A percentile compares a stretch with the other conserved stretches of the same genome.
Conservation (phyloP, 2,329 filamentous ascomycete genomes). For the Zymoseptoria ardabiliae region DNA sequence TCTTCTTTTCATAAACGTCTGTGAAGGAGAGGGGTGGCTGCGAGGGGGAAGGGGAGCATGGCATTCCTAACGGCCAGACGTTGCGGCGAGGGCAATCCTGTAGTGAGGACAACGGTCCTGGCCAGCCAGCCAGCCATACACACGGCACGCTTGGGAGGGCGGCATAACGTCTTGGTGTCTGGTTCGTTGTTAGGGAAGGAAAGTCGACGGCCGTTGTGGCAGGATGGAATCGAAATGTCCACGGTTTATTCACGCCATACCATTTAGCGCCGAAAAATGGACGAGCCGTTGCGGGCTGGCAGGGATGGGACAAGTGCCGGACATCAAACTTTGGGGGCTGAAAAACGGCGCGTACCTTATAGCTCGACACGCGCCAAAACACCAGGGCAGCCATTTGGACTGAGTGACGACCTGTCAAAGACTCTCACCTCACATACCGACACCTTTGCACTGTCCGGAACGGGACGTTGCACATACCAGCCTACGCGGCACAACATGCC, state of each 20-base stretch:
- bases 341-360: not conserved
- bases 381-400: not conserved
- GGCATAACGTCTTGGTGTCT: not conserved
- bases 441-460: not conserved
- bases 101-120: not conserved
- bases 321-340: not conserved
- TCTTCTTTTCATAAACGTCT: not conserved
- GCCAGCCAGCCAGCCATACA: not conserved
- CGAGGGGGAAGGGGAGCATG: not conserved
- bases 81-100: not conserved
- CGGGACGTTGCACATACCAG: not conserved
- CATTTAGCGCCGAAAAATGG: not conserved
- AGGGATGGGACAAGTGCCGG: not conserved
- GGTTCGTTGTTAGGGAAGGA: not conserved
- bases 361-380: not conserved
- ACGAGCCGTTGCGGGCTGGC: not conserved
- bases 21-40: not conserved
- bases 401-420: not conserved
- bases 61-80: not conserved
- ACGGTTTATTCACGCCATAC: not conserved
- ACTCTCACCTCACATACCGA: not conserved
- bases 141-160: not conserved
- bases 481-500: slow-evolving; percentile 1
- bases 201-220: not conserved
- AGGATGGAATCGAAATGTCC: not conserved